These are phyloP conservation scores for Silene vulgaris DNA, from an alignment of 179 eudicot species.

Conservation along the genomic window DNA sequence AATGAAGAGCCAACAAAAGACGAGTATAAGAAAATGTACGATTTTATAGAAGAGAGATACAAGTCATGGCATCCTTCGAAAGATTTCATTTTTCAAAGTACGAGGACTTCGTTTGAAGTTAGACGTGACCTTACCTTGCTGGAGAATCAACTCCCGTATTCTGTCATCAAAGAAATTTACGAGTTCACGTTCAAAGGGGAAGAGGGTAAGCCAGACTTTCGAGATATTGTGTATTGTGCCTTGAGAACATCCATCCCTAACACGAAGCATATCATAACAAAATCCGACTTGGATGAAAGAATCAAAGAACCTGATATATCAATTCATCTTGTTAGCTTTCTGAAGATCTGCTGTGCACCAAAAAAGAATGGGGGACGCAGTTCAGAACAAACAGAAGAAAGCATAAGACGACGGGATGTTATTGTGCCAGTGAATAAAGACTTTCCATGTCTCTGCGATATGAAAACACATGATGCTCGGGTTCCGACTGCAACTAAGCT, in stretches of 20 bases:
- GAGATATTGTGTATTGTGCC: constrained; percentile 18
- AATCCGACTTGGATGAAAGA: background rate
- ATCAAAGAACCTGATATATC: background rate
- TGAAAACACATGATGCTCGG: constrained; percentile 12
- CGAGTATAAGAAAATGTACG: background rate
- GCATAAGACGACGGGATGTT: no score
- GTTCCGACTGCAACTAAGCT: constrained; percentile 14
- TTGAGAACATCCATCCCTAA: constrained; percentile 27
- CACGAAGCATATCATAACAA: constrained; percentile 13
- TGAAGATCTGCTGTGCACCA: constrained; percentile 7
- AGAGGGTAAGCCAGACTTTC: background rate
- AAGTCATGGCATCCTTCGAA: background rate
- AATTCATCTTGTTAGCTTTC: constrained; percentile 21
- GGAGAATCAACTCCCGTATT: constrained; percentile 25
- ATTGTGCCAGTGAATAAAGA: background rate
- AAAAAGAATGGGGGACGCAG: background rate
- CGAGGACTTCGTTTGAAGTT: constrained; percentile 24
- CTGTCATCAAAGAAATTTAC: constrained; percentile 5
- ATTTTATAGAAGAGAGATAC: background rate
- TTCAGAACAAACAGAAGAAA: no score
- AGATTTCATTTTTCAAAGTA: constrained; percentile 21
- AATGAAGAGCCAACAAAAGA: constrained; percentile 1
- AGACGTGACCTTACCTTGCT: constrained; percentile 22
- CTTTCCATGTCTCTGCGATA: constrained; percentile 21
- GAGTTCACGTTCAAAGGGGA: constrained; percentile 14